Evolutionary conservation across 345 rosid species (phyloP).

Genomic region (Geranium brycei): DNA sequence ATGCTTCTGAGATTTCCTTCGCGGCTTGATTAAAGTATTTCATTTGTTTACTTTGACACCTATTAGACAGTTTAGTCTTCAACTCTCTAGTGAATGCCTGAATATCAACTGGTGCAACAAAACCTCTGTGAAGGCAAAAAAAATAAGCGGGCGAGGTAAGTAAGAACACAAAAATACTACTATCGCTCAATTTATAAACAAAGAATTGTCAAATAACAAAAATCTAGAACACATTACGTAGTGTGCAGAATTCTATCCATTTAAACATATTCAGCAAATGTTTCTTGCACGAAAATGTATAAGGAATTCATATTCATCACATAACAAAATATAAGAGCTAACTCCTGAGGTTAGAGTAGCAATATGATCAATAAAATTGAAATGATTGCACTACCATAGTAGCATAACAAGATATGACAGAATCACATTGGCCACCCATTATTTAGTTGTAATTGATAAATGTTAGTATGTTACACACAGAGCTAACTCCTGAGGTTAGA

Average conservation of each 20-base stretch:
- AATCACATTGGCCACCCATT: too few species aligned
- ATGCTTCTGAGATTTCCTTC: conserved; percentile 66
- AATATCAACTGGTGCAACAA: conserved; percentile 70
- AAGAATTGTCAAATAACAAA: background rate
- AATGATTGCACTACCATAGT: too few species aligned
- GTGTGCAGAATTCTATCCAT: background rate
- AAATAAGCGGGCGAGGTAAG: background rate
- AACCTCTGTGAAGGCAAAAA: conserved; percentile 45
- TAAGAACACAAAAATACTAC: background rate
- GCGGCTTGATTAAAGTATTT: conserved; percentile 74
- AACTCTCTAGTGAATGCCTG: conserved; percentile 68
- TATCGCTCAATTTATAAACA: background rate
- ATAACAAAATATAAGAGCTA: background rate
- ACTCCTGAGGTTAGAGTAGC: too few species aligned
- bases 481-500: background rate
- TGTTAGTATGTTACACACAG: too few species aligned
- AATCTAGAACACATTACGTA: background rate
- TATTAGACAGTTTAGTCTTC: conserved; percentile 45
- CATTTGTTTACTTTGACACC: conserved; percentile 59
- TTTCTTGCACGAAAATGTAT: background rate
- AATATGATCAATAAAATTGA: too few species aligned
- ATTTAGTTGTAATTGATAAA: too few species aligned
- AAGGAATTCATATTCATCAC: background rate
- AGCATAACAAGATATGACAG: too few species aligned
- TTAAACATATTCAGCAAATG: background rate